A percentile compares a stretch with the other conserved stretches of the same genome.
These are phyloP conservation scores for Veloboletus limbatus DNA, from an alignment of 1,284 basidiomycete species.

Conservation along the genomic window DNA sequence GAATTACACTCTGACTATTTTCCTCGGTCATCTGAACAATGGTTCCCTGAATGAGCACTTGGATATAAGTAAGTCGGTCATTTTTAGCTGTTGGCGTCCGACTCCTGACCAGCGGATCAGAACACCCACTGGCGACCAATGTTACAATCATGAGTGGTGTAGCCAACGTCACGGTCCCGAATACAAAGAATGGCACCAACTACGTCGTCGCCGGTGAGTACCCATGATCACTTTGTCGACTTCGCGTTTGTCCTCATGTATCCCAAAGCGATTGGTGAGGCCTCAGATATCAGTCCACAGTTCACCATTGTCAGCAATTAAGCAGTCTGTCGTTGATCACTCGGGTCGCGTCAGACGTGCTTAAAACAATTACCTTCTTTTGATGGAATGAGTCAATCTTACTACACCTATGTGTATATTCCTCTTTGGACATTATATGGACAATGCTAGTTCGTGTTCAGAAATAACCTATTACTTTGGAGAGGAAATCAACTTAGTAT, in stretches of 20 bases:
- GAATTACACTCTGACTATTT: slow-evolving; percentile 33
- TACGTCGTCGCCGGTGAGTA: slow-evolving; percentile 41
- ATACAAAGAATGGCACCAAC: slow-evolving; percentile 18
- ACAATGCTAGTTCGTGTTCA: too few relatives aligned
- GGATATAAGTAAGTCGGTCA: slow-evolving; percentile 36
- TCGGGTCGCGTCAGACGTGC: slow-evolving; percentile 2
- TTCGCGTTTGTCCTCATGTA: slow-evolving; percentile 6
- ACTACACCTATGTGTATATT: neutral
- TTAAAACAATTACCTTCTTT: slow-evolving; percentile 7
- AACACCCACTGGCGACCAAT: slow-evolving; percentile 39
- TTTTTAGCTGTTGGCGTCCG: neutral
- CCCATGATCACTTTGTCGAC: neutral
- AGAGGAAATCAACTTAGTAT: too few relatives aligned
- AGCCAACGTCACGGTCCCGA: slow-evolving; percentile 38
- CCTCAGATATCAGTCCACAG: slow-evolving; percentile 15
- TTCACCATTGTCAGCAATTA: slow-evolving; percentile 18
- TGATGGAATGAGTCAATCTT: slow-evolving; percentile 2
- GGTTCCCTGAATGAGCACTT: slow-evolving; percentile 38
- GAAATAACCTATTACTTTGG: too few relatives aligned
- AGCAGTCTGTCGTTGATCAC: neutral
- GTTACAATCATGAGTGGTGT: slow-evolving; percentile 40
- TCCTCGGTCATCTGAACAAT: slow-evolving; percentile 37
- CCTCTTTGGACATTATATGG: slow-evolving; percentile 13
- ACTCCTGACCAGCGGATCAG: slow-evolving; percentile 27
- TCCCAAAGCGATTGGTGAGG: slow-evolving; percentile 25